Conservation (phyloP, 2,329 filamentous ascomycete genomes). For the Botrytis hyacinthi region DNA sequence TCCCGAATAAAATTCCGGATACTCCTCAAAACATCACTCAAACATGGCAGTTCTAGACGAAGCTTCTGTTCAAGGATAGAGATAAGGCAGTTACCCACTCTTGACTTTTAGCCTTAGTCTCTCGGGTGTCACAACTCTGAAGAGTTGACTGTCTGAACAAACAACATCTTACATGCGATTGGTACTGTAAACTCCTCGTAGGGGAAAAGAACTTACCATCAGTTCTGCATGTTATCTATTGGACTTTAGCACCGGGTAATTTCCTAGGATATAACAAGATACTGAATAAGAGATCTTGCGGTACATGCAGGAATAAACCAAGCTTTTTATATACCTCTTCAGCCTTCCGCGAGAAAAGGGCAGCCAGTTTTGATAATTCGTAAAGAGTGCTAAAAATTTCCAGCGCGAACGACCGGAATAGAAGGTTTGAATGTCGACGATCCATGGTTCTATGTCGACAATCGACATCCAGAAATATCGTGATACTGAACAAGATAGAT, state of each 20-base stretch:
- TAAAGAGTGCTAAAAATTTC: neutral
- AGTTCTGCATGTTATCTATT: rapidly evolving
- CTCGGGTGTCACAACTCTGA: neutral
- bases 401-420: too few species aligned
- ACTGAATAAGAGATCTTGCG: neutral
- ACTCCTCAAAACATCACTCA: too few species aligned
- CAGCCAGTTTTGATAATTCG: neutral
- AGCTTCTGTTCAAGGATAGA: too few species aligned
- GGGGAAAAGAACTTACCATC: too few species aligned
- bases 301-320: too few species aligned
- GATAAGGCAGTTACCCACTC: neutral
- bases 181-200: too few species aligned
- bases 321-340: too few species aligned
- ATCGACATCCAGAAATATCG: rapidly evolving
- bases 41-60: too few species aligned
- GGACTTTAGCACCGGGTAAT: neutral
- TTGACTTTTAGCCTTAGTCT: neutral
- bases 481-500: neutral
- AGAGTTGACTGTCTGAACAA: neutral
- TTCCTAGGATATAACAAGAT: rapidly evolving
- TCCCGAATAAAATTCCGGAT: too few species aligned
- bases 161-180: neutral
- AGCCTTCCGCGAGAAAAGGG: rapidly evolving
- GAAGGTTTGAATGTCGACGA: too few species aligned
- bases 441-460: neutral